Percentiles rank a stretch among this genome's conserved stretches.
Conservation (phyloP, 2,329 filamentous ascomycete species). For the Cladophialophora psammophila region DNA sequence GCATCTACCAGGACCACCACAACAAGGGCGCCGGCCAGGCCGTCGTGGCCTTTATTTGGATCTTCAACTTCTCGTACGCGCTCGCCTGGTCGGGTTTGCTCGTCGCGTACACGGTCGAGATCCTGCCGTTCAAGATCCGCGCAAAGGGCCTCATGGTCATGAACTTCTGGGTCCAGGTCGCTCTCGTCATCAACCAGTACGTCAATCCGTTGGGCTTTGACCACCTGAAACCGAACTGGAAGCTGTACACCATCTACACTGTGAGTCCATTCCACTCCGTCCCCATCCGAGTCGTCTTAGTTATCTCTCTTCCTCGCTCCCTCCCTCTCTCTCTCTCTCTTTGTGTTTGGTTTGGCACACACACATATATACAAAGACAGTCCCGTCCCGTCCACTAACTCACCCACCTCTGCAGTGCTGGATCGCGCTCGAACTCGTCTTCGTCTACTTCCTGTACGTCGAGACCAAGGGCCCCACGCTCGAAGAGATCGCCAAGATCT, state of each 20-base stretch:
- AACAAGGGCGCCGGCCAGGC: constrained; percentile 48
- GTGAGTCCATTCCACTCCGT: constrained; percentile 17
- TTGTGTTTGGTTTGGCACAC: background rate
- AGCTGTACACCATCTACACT: constrained; percentile 35
- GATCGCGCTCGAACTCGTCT: constrained; percentile 48
- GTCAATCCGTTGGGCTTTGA: constrained; percentile 33
- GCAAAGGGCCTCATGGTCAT: constrained; percentile 50
- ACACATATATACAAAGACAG: no score
- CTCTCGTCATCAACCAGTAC: constrained; percentile 32
- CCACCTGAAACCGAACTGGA: constrained; percentile 32
- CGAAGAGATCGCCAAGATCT: constrained; percentile 73
- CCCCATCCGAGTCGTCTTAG: background rate
- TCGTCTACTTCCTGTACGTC: constrained; percentile 65
- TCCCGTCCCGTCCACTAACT: no score
- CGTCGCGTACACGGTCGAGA: constrained; percentile 55
- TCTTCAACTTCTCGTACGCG: constrained; percentile 53
- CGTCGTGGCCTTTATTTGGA: constrained; percentile 49
- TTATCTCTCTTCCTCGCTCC: background rate
- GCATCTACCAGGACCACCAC: constrained; percentile 44
- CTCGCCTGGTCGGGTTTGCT: constrained; percentile 48
- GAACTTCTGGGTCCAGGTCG: constrained; percentile 35
- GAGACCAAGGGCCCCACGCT: constrained; percentile 70
- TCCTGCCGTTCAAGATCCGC: constrained; percentile 58
- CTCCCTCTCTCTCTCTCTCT: background rate
- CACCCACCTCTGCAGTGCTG: constrained; percentile 14